Conservation (phyloP, 2,329 filamentous ascomycete genomes). For the Trichophyton simii region DNA sequence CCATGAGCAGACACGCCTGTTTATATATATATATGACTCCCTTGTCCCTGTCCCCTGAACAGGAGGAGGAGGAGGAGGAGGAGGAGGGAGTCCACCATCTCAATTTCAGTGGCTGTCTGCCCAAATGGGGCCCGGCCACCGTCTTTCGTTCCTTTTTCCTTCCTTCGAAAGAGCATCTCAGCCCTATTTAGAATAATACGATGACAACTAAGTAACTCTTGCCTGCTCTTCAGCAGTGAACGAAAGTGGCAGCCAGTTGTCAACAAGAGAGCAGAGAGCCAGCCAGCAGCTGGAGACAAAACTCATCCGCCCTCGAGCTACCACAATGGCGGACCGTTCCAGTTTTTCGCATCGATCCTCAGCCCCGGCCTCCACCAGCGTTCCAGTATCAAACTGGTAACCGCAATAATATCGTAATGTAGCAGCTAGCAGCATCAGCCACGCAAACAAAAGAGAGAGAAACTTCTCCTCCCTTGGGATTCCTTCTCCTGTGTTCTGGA, state of each 20-base stretch:
- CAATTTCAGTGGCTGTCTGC: background rate
- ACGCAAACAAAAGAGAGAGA: background rate
- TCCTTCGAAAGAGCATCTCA: background rate
- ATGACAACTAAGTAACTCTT: background rate
- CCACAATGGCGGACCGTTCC: background rate
- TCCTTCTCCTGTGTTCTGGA: background rate
- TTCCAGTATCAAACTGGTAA: too few species aligned
- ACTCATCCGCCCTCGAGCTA: too few species aligned
- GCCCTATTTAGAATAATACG: slow-evolving; percentile 1
- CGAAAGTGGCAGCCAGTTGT: background rate
- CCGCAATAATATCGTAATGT: too few species aligned
- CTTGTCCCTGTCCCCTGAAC: background rate
- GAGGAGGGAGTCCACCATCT: background rate
- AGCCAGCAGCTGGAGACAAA: background rate
- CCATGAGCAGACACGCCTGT: too few species aligned
- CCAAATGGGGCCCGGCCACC: background rate
- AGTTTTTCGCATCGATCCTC: background rate
- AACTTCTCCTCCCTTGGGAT: background rate
- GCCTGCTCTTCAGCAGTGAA: too few species aligned
- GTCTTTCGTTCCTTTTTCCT: background rate
- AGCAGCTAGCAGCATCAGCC: background rate
- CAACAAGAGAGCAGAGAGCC: background rate
- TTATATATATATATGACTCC: background rate
- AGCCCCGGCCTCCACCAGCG: too few species aligned
- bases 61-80: too few species aligned